Percentiles rank a stretch among this genome's conserved stretches.
Evolutionary conservation across 2,329 filamentous ascomycete species (phyloP).

Genomic region (Trematosphaeria pertusa): DNA sequence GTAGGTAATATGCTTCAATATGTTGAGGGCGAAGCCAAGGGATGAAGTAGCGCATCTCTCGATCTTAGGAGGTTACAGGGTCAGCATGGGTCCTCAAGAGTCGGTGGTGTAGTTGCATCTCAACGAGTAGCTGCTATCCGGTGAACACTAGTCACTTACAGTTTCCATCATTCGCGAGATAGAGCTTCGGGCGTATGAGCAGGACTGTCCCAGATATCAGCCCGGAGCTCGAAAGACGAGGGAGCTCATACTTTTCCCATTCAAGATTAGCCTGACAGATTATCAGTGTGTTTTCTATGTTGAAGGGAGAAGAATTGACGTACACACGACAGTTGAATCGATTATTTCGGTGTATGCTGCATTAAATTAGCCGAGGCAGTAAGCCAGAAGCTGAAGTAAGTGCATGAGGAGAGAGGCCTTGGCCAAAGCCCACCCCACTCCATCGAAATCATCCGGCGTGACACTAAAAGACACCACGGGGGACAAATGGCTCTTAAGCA

Average conservation of each 20-base stretch:
- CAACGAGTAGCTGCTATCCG: neutral
- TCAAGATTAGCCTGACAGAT: constrained; percentile 10
- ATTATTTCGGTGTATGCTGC: constrained; percentile 66
- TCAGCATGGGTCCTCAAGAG: no score
- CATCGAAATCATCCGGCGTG: no score
- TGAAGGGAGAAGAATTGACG: neutral
- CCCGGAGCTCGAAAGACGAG: no score
- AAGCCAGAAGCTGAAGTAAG: no score
- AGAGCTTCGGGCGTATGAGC: constrained; percentile 75
- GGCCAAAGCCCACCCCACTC: no score
- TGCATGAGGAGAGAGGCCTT: no score
- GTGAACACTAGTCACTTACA: no score
- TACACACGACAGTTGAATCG: constrained; percentile 58
- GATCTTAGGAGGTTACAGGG: no score
- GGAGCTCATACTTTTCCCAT: no score
- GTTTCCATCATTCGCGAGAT: constrained; percentile 73
- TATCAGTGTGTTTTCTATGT: constrained; percentile 34
- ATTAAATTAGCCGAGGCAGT: constrained; percentile 60
- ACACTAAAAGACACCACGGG: no score
- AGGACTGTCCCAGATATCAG: constrained; percentile 75
- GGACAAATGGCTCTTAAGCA: neutral
- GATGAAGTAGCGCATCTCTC: constrained; percentile 49
- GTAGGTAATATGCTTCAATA: constrained; percentile 70
- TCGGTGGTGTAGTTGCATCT: no score
- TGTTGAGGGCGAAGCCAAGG: constrained; percentile 53